Base-by-base conservation (phyloP, 169 alveolate genomes). In the Plasmodium falciparum region DNA sequence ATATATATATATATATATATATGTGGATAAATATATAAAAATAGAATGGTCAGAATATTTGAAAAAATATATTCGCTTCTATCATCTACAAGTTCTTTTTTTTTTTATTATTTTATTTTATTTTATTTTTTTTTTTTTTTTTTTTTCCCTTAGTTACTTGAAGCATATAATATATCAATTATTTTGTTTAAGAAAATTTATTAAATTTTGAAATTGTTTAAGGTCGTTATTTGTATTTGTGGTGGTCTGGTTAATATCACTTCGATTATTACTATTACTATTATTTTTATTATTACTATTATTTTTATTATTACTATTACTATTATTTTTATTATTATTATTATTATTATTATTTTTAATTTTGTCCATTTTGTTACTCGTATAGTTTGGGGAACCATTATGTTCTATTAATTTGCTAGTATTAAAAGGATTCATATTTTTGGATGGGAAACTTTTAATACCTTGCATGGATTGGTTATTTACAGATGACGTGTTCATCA, bases 171-270 rank as follows among this genome's bases (percentile, higher is more conserved):
- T 33, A 33, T 33, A 33, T 33, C 45, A 33, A 33, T 33, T 33
- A 66, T 83, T 83, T 72, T 56, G 59, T 69, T 70, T 83, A 26
- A 83, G 69, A 17, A 83, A 83, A 43, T 83, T 83, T 11, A 83
- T 72, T 12, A 83, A 70, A 69, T 71, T 33, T 22, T 83, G 91
- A 13, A 83, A 83, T 73, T 67, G 91, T 43, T 52, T 43, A 26
- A 83, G 29, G 50, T 83, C 91, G 2, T 67, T 61, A 13, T 71
- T 58, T 45, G 52, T 49, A 24, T 2, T 29, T 17, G 66, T 15
- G 2, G 9, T 2, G 26, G 54, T 24, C 9, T 17, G 72, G 6
- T 15, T 15, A 6, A 22, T 52, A 15, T 33, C 78, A 20, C 52
- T 47, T 70, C 24, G 8, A 15, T 20, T 15, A 22, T 70, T 22